Conservation (phyloP, 768 basidiomycete genomes). For the Rhizopogon vulgaris region DNA sequence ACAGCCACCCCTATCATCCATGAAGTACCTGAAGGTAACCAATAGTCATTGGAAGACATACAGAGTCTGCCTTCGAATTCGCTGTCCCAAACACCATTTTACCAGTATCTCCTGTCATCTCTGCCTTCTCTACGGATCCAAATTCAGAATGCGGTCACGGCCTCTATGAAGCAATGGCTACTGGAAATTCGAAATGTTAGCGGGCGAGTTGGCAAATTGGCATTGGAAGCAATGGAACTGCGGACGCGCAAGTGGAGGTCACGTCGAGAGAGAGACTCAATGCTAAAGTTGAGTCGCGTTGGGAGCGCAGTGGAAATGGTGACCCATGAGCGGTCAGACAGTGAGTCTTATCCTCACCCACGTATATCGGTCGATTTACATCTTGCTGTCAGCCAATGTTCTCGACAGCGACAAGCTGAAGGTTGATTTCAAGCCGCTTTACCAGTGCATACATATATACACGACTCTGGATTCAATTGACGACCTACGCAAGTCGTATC, state of each 20-base stretch:
- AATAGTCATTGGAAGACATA: constrained; percentile 91
- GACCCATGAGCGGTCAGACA: constrained; percentile 90
- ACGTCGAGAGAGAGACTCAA: constrained; percentile 78
- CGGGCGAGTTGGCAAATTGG: constrained; percentile 77
- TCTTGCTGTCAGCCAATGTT: constrained; percentile 59
- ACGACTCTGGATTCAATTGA: constrained; percentile 84
- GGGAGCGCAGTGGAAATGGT: constrained; percentile 92
- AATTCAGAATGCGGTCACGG: constrained; percentile 91
- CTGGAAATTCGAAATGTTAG: constrained; percentile 90
- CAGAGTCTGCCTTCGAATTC: constrained; percentile 85
- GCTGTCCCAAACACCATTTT: constrained; percentile 88
- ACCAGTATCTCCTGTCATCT: constrained; percentile 85
- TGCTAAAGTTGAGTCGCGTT: constrained; percentile 68
- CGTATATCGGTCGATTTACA: constrained; percentile 4
- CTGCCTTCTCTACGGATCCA: constrained; percentile 84
- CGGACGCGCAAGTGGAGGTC: constrained; percentile 79
- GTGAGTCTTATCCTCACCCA: constrained; percentile 41
- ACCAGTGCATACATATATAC: constrained; percentile 97
- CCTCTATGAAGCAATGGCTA: constrained; percentile 94
- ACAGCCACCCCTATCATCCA: constrained; percentile 85
- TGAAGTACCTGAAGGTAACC: constrained; percentile 58
- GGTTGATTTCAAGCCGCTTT: constrained; percentile 92
- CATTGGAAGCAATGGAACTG: constrained; percentile 84
- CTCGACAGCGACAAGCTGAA: constrained; percentile 84
- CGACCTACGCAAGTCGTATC: constrained; percentile 87